A percentile compares a stretch with the other conserved stretches of the same genome.
Evolutionary conservation across 768 basidiomycete species (phyloP).

Genomic region (Calocera viscosa): DNA sequence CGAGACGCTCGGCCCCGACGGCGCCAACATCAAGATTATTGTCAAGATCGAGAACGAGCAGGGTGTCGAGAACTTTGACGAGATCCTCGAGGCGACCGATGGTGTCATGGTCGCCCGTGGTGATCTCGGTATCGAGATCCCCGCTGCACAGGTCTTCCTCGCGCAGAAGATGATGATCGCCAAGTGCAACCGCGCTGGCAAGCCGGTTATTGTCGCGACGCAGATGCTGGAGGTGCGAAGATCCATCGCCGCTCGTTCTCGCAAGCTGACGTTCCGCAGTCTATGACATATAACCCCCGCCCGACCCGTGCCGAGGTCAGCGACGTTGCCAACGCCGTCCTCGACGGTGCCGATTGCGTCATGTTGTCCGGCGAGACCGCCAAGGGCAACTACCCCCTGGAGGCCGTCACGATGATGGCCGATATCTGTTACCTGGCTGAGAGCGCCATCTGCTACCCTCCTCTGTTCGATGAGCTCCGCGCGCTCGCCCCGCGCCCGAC

Average conservation of each 20-base stretch:
- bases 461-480: constrained; percentile 81
- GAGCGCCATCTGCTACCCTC: constrained; percentile 87
- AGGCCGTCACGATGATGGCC: constrained; percentile 98
- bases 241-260: background rate
- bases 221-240: constrained; percentile 87
- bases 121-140: constrained; percentile 98
- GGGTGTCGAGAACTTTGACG: constrained; percentile 97
- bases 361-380: constrained; percentile 99
- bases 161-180: constrained; percentile 99
- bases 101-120: constrained; percentile 99
- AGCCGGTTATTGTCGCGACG: constrained; percentile 96
- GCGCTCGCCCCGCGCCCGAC: constrained; percentile 74
- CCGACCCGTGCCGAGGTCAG: constrained; percentile 98
- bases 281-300: constrained; percentile 98
- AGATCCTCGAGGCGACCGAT: constrained; percentile 86
- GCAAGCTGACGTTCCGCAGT: constrained; percentile 35
- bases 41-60: constrained; percentile 99
- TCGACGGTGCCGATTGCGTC: constrained; percentile 98
- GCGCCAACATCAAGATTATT: constrained; percentile 94
- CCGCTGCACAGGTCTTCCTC: constrained; percentile 96
- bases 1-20: constrained; percentile 83
- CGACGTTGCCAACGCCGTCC: constrained; percentile 97
- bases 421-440: constrained; percentile 97
- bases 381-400: constrained; percentile 90
- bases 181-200: constrained; percentile 95